Percentiles rank a stretch among this genome's conserved stretches.
These are phyloP conservation scores for Phoma sp. DNA, from an alignment of 2,329 filamentous ascomycete genomes.

Conservation along the genomic window DNA sequence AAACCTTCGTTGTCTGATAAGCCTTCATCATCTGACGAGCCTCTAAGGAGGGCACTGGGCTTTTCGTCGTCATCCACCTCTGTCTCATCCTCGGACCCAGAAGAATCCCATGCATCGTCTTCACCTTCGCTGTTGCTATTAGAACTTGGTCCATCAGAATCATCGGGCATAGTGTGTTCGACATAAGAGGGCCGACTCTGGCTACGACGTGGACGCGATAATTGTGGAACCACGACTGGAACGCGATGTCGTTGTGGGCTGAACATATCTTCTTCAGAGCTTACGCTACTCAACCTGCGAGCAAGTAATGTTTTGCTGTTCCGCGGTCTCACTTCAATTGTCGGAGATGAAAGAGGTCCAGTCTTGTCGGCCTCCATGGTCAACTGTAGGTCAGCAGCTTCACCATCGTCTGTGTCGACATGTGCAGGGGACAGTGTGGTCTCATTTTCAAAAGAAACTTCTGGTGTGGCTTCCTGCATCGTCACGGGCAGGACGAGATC, in stretches of 20 bases:
- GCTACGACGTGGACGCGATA: conserved; percentile 17
- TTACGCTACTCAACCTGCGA: neutral
- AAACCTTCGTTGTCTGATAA: too few relatives aligned
- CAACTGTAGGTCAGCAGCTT: neutral
- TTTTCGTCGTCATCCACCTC: too few relatives aligned
- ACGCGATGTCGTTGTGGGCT: neutral
- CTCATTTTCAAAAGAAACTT: conserved; percentile 3
- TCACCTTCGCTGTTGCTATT: neutral
- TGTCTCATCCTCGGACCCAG: too few relatives aligned
- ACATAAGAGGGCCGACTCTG: conserved; percentile 21
- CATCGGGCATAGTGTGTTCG: conserved; percentile 5
- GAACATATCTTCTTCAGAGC: neutral
- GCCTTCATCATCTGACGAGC: too few relatives aligned
- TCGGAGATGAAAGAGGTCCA: neutral
- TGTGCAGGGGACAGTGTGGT: neutral
- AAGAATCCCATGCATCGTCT: conserved; percentile 4
- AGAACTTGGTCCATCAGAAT: conserved; percentile 6
- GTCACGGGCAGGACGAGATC: too few relatives aligned
- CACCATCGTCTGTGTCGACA: neutral
- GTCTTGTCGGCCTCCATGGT: neutral
- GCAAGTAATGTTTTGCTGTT: neutral
- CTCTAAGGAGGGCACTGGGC: too few relatives aligned
- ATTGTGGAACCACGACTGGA: neutral
- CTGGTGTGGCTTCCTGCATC: neutral
- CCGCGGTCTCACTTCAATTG: neutral